A percentile compares a stretch with the other conserved stretches of the same genome.
These are phyloP conservation scores for Entrophospora sp. DNA, from an alignment of 192 early-diverging fungal species.

Conservation along the genomic window DNA sequence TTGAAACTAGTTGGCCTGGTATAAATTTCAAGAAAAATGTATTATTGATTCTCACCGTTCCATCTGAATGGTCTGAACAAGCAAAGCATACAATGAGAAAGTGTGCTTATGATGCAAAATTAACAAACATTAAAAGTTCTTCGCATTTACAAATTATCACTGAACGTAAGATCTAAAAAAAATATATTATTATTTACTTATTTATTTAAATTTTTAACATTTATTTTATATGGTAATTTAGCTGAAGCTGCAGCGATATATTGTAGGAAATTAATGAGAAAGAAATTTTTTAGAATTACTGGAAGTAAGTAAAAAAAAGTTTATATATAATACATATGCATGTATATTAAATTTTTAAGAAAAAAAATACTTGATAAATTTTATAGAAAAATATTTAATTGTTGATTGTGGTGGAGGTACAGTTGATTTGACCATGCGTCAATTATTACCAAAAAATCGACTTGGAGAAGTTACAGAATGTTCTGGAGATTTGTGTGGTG, in stretches of 20 bases:
- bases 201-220: background rate
- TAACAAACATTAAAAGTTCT: constrained; percentile 24
- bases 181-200: background rate
- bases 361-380: no score
- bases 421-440: background rate
- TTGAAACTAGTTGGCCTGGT: background rate
- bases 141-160: background rate
- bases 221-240: no score
- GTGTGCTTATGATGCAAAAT: constrained; percentile 37
- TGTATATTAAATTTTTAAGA: background rate
- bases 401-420: background rate
- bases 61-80: background rate
- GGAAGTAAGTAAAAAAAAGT: background rate
- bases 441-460: no score
- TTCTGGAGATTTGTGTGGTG: background rate
- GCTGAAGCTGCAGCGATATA: background rate
- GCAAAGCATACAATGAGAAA: constrained; percentile 48
- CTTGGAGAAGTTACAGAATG: no score
- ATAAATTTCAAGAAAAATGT: background rate
- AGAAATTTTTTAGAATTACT: background rate
- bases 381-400: background rate
- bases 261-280: background rate
- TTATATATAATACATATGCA: background rate
- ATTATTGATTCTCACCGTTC: background rate
- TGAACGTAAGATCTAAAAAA: background rate